These are phyloP conservation scores for Dendrobium huoshanense DNA, from an alignment of 106 monocot species.

Conservation along the genomic window DNA sequence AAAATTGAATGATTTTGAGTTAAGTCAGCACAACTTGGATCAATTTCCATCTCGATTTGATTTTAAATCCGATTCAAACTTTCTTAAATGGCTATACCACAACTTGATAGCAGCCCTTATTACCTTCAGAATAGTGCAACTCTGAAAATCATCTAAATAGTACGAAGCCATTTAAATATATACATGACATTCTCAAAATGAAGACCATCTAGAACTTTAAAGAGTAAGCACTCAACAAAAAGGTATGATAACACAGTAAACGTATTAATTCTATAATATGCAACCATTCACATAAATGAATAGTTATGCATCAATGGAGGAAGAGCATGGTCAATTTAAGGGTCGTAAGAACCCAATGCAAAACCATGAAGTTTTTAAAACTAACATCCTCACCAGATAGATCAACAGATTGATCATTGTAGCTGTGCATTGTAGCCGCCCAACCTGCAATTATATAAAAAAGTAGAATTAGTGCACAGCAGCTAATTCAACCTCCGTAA, in stretches of 20 bases:
- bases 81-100: not conserved
- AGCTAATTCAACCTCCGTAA: constrained; percentile 5
- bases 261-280: not conserved
- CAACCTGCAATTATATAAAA: constrained; percentile 43
- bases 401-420: constrained; percentile 49
- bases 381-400: constrained; percentile 33
- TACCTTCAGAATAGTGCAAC: not conserved
- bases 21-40: too few relatives aligned
- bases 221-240: not conserved
- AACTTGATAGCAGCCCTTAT: not conserved
- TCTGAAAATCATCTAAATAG: not conserved
- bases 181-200: not conserved
- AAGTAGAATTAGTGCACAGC: constrained; percentile 9
- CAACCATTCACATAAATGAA: not conserved
- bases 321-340: not conserved
- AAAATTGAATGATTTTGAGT: too few relatives aligned
- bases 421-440: constrained; percentile 35
- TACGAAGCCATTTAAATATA: not conserved
- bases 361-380: not conserved
- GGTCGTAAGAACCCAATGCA: not conserved
- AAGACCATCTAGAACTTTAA: not conserved
- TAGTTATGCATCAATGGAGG: not conserved
- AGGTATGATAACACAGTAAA: not conserved
- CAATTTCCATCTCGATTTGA: too few relatives aligned
- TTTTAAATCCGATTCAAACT: too few relatives aligned